These are phyloP conservation scores for Seminavis robusta DNA, from an alignment of 108 stramenopile species.

Conservation along the genomic window DNA sequence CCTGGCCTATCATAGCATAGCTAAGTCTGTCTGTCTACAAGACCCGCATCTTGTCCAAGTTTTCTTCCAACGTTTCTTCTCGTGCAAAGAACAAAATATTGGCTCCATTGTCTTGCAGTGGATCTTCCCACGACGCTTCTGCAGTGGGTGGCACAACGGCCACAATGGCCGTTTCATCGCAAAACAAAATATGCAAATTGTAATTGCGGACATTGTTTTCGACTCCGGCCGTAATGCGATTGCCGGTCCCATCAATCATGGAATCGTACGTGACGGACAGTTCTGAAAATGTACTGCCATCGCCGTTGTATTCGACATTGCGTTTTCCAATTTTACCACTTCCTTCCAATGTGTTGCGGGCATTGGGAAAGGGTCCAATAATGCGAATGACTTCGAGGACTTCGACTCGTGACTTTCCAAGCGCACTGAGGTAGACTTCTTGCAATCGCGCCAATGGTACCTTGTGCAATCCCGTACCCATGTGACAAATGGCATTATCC, in stretches of 20 bases:
- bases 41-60: conserved; percentile 64
- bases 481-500: conserved; percentile 69
- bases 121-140: conserved; percentile 12
- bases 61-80: conserved; percentile 69
- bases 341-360: conserved; percentile 72
- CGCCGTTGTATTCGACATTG: conserved; percentile 1
- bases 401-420: conserved; percentile 48
- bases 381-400: conserved; percentile 83
- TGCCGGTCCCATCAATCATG: conserved; percentile 87
- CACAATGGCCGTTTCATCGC: conserved; percentile 55
- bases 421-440: conserved; percentile 61
- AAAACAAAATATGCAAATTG: conserved; percentile 59
- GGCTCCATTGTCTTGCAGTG: conserved; percentile 42
- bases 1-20: no score
- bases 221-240: conserved; percentile 69
- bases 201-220: conserved; percentile 61
- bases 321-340: conserved; percentile 20
- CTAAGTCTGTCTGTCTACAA: conserved; percentile 17
- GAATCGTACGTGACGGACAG: conserved; percentile 47
- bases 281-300: not conserved
- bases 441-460: conserved; percentile 84
- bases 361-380: conserved; percentile 87
- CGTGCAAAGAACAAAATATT: conserved; percentile 60
- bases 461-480: conserved; percentile 86
- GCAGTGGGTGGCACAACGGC: conserved; percentile 24